Evolutionary conservation across 345 rosid genomes (phyloP).

Genomic region (Toxicodendron radicans): DNA sequence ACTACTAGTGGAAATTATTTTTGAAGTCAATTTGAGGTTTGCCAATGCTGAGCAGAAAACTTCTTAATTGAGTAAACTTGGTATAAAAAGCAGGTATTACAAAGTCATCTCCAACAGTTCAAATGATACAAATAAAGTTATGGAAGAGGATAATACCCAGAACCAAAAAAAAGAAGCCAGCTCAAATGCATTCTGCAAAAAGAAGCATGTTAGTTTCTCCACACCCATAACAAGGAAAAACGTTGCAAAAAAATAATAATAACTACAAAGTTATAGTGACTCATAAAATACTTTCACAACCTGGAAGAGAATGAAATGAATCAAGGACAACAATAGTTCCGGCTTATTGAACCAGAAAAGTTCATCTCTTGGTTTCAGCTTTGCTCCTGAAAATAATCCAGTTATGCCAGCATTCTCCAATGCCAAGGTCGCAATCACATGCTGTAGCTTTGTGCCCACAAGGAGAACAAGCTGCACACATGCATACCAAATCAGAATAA

Average conservation of each 20-base stretch:
- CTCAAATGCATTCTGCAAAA: constrained; percentile 85
- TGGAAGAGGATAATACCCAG: constrained; percentile 64
- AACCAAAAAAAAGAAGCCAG: constrained; percentile 96
- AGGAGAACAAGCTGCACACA: constrained; percentile 67
- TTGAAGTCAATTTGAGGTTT: constrained; percentile 9
- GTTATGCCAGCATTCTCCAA: constrained; percentile 68
- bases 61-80: no score
- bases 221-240: neutral
- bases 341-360: constrained; percentile 98
- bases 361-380: constrained; percentile 81
- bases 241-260: neutral
- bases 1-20: neutral
- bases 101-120: constrained; percentile 5
- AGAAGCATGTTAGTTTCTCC: constrained; percentile 24
- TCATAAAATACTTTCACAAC: constrained; percentile 29
- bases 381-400: constrained; percentile 35
- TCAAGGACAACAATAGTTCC: constrained; percentile 65
- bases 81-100: no score
- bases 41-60: neutral
- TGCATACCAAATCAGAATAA: constrained; percentile 17
- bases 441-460: constrained; percentile 84
- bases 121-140: constrained; percentile 18
- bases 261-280: constrained; percentile 4
- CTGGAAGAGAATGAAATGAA: constrained; percentile 95
- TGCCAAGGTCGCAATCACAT: constrained; percentile 85